phyloP scores from a whole-genome alignment of 2,329 filamentous ascomycete genomes.

The Aspergillus hortae region DNA sequence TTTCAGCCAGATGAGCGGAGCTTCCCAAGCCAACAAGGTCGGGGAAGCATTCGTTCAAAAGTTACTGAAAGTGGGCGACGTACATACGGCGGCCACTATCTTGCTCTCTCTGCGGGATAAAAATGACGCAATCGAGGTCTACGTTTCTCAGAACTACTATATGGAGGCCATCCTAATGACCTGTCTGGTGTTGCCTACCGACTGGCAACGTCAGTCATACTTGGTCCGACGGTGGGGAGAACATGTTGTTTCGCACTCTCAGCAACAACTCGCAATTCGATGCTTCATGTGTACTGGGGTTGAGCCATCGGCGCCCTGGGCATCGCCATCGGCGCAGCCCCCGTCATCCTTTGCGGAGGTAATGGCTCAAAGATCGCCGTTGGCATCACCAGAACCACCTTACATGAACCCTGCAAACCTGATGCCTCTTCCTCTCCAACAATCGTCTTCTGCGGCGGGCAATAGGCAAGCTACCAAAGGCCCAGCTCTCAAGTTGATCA shows the following conservation, averaged over 20 bases:
- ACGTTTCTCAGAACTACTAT: constrained; percentile 83
- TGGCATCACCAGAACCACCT: constrained; percentile 60
- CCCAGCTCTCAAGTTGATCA: constrained; percentile 85
- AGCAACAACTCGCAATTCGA: constrained; percentile 85
- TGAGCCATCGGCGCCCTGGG: constrained; percentile 83
- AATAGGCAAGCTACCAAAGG: constrained; percentile 66
- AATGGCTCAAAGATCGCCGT: constrained; percentile 21
- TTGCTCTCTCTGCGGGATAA: constrained; percentile 88
- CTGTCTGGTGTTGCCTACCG: constrained; percentile 73
- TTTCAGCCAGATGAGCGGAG: constrained; percentile 77
- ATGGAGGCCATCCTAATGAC: constrained; percentile 91
- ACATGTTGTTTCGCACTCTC: constrained; percentile 77
- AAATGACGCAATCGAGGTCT: constrained; percentile 94
- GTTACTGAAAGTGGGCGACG: constrained; percentile 80
- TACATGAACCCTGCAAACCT: constrained; percentile 19
- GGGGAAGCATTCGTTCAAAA: constrained; percentile 88
- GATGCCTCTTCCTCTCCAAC: constrained; percentile 21
- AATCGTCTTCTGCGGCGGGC: constrained; percentile 49
- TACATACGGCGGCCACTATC: constrained; percentile 89
- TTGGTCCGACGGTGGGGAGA: constrained; percentile 95
- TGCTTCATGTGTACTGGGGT: constrained; percentile 89
- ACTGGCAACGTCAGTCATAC: constrained; percentile 87
- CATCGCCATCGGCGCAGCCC: constrained; percentile 72
- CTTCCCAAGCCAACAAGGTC: constrained; percentile 80
- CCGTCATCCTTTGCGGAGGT: constrained; percentile 44